Conservation (phyloP, 2,329 filamentous ascomycete species). For the Colletotrichum navitas region DNA sequence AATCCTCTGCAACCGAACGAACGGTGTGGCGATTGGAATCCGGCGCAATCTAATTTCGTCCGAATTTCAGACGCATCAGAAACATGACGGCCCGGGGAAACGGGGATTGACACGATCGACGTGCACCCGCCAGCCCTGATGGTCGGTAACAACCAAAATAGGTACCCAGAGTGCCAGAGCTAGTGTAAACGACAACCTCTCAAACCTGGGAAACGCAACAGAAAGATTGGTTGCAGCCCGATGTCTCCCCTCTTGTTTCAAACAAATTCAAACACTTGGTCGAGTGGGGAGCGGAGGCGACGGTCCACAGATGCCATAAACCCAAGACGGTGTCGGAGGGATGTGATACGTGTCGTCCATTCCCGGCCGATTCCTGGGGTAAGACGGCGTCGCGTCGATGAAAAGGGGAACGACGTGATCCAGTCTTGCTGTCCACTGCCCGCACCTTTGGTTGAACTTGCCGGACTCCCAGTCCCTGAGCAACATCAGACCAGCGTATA, state of each 20-base stretch:
- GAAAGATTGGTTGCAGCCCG: not conserved
- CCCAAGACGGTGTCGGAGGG: not conserved
- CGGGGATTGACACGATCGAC: conserved; percentile 17
- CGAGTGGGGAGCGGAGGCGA: not conserved
- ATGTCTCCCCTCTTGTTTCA: conserved; percentile 30
- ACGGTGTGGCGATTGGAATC: not conserved
- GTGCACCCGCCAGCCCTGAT: not conserved
- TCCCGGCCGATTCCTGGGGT: conserved; percentile 1
- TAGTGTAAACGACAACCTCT: not conserved
- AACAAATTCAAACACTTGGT: conserved; percentile 32
- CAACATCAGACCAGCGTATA: not conserved
- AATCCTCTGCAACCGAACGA: conserved; percentile 1
- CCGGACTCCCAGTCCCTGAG: conserved; percentile 13
- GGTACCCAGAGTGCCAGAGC: not conserved
- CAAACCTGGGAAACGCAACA: not conserved
- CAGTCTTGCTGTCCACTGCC: not conserved
- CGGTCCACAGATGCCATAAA: not conserved
- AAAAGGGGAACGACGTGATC: not conserved
- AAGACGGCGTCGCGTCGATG: conserved; percentile 32
- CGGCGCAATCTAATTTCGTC: conserved; percentile 29
- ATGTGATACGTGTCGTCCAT: not conserved
- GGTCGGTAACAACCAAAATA: not conserved
- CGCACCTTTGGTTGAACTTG: not conserved
- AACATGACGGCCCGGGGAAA: conserved; percentile 12
- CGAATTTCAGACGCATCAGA: conserved; percentile 25